phyloP scores from a whole-genome alignment of 805 yeast species.

The Cyberlindnera nakhonratchasimensis region DNA sequence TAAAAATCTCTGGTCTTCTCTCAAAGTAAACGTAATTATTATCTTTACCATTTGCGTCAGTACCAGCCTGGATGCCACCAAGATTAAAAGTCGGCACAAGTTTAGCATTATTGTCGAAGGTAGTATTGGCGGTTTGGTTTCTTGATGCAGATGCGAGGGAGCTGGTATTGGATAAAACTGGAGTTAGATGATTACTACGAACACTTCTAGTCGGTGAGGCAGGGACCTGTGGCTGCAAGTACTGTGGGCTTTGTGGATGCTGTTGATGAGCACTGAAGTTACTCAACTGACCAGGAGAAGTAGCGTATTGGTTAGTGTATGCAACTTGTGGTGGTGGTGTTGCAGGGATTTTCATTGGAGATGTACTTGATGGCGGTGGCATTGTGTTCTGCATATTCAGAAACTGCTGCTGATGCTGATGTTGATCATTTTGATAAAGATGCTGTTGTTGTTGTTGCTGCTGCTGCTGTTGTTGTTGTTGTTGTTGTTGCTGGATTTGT shows the following conservation, averaged over 20 bases:
- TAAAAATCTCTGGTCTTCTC: constrained; percentile 30
- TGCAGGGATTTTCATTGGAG: constrained; percentile 22
- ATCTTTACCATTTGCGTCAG: constrained; percentile 4
- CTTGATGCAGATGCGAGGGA: constrained; percentile 22
- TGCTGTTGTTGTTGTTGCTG: constrained; percentile 22
- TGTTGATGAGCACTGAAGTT: constrained; percentile 23
- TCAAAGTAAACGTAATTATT: constrained; percentile 28
- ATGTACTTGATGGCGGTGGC: constrained; percentile 26
- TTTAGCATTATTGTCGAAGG: constrained; percentile 4
- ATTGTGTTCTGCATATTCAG: constrained; percentile 28
- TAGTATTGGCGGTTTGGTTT: constrained; percentile 11
- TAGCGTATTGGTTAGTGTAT: constrained; percentile 16
- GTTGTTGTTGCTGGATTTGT: constrained; percentile 22
- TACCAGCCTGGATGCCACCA: constrained; percentile 12
- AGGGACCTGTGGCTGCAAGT: constrained; percentile 31
- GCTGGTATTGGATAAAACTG: constrained; percentile 25
- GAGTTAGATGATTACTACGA: constrained; percentile 27
- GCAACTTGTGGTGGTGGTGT: constrained; percentile 20
- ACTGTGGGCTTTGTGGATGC: constrained; percentile 27
- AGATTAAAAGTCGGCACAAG: constrained; percentile 16
- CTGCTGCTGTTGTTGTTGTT: constrained; percentile 11
- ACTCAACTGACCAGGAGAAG: constrained; percentile 27
- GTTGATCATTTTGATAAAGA: constrained; percentile 28
- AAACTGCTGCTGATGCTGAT: constrained; percentile 26
- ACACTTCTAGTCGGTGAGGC: constrained; percentile 31